Evolutionary conservation across 805 yeast genomes (phyloP), one percentile per base, ranked within the genome.

Genomic region (Wickerhamomyces chambardii): DNA sequence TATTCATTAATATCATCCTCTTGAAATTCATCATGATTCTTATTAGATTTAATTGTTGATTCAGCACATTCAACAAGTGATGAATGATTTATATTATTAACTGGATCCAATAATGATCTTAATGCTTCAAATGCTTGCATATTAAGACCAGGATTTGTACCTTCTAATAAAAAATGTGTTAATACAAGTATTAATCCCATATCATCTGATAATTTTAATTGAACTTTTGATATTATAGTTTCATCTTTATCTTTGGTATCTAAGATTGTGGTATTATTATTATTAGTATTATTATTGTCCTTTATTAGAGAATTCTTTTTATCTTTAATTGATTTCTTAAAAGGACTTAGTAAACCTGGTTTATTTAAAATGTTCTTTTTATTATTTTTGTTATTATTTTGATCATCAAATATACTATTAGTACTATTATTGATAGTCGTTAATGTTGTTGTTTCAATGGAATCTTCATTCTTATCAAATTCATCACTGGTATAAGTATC

Each of bases 51-150:
- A 16, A 8, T 17, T n/a, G n/a, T n/a, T n/a, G n/a, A n/a, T 17
- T 31, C 26, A 25, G 30, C 24, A 32, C 30, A 16, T 7, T 17
- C 30, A 30, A 28, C 28, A 38, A 18, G 29, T 32, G 17, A 17
- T 25, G 4, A 32, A 18, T 15, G 27, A 36, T 21, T 35, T 19
- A 21, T 33, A 32, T n/a, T 37, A 35, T 17, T 36, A 30, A 16
- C 22, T 33, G 31, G 36, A 43, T 9, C 49, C 12, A 89, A 62
- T 25, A 89, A 56, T 2, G 78, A 75, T 50, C 78, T 78, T 33
- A 89, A 57, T 1, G 95, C 95, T 56, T 87, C 96, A 42, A 73
- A 77, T 1, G 89, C 82, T 54, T 87, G 96, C 6, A 83, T 74
- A 49, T 82, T 78, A 34, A 87, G 58, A 0, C 95, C 94, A 5